Percentiles rank a stretch among this genome's conserved stretches.
These are phyloP conservation scores for Scytalidium sp. DNA, from an alignment of 2,329 filamentous ascomycete genomes.

Conservation along the genomic window DNA sequence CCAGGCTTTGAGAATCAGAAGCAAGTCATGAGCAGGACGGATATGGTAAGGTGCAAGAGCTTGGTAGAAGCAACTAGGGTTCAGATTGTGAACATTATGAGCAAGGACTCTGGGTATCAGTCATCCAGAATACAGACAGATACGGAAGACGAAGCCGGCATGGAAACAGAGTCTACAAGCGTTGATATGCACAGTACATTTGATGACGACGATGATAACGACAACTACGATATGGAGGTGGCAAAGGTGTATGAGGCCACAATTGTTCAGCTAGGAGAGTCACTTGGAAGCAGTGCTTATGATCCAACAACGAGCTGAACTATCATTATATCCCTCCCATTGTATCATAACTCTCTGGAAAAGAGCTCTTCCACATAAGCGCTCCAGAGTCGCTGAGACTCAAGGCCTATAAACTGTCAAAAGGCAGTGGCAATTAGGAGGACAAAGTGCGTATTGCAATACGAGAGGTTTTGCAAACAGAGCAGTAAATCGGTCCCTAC, in stretches of 20 bases:
- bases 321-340: not conserved
- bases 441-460: too few species aligned
- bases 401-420: too few species aligned
- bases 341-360: too few species aligned
- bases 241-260: slow-evolving; percentile 78
- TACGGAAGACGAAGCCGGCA: slow-evolving; percentile 31
- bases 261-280: slow-evolving; percentile 69
- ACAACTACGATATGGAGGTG: slow-evolving; percentile 66
- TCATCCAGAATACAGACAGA: slow-evolving; percentile 33
- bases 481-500: too few species aligned
- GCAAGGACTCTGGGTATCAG: slow-evolving; percentile 44
- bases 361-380: too few species aligned
- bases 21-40: slow-evolving; percentile 63
- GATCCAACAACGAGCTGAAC: slow-evolving; percentile 4
- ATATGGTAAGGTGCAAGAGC: slow-evolving; percentile 85
- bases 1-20: slow-evolving; percentile 66
- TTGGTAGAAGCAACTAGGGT: slow-evolving; percentile 75
- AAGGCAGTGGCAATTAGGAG: too few species aligned
- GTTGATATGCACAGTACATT: slow-evolving; percentile 26
- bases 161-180: slow-evolving; percentile 27
- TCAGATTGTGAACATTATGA: slow-evolving; percentile 66
- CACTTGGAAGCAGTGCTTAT: slow-evolving; percentile 41
- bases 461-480: too few species aligned
- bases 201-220: slow-evolving; percentile 36
- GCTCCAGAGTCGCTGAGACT: too few species aligned